A percentile compares a stretch with the other conserved stretches of the same genome.
phyloP scores from a whole-genome alignment of 495 filamentous ascomycete genomes.

The Eremomyces bilateralis region DNA sequence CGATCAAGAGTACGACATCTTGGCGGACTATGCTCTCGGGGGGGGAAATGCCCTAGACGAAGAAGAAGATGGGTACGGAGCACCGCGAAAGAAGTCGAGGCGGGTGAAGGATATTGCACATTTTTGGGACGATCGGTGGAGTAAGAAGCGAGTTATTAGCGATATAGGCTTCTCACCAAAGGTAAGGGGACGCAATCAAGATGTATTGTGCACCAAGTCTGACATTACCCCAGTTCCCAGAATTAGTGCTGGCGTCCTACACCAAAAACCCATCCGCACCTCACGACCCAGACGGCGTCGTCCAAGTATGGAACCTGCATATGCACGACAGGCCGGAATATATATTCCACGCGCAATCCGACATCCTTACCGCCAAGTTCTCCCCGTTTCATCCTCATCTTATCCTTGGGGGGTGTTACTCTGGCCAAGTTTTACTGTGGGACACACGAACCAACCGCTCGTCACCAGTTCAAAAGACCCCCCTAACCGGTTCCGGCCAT shows the following conservation, averaged over 20 bases:
- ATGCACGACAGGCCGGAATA: constrained; percentile 86
- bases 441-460: constrained; percentile 66
- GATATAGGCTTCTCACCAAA: constrained; percentile 84
- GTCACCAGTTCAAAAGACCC: constrained; percentile 84
- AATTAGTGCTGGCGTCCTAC: constrained; percentile 81
- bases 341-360: constrained; percentile 86
- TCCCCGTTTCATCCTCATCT: constrained; percentile 93
- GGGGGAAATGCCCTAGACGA: constrained; percentile 56
- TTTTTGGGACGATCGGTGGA: constrained; percentile 90
- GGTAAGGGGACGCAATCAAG: constrained; percentile 19
- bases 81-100: constrained; percentile 51
- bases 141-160: constrained; percentile 89
- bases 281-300: constrained; percentile 81
- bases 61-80: constrained; percentile 41
- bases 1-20: constrained; percentile 82
- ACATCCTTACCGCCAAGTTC: constrained; percentile 88
- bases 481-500: constrained; percentile 76
- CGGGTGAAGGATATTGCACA: constrained; percentile 71
- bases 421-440: constrained; percentile 94
- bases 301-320: constrained; percentile 95
- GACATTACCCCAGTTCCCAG: constrained; percentile 40
- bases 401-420: constrained; percentile 87
- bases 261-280: constrained; percentile 92
- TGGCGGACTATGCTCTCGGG: constrained; percentile 76
- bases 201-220: not conserved